Base-by-base conservation (phyloP, 148 eudicot genomes). In the Arbutus unedo region DNA sequence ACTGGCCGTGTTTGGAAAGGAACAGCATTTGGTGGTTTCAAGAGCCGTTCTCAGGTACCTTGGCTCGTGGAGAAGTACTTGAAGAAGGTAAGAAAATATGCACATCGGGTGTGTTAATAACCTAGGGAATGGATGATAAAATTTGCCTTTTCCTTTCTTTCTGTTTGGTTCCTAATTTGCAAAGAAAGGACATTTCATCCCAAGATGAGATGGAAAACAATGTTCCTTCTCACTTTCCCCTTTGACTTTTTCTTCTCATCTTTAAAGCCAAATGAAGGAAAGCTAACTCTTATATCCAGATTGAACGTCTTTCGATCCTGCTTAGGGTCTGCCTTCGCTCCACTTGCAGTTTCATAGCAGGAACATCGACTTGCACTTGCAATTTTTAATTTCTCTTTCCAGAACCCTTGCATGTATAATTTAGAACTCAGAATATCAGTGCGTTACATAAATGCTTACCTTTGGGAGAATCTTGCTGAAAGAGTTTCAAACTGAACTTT, bases 1-100 rank as follows among this genome's bases (percentile, higher is more conserved):
- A 96, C 98, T 50, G 98, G 98, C 44, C 98, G 98, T 83, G 98
- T 96, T 50, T 96, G 98, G 98, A 96, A 96, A 89, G 98, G 98
- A 82, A 96, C 98, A 14, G 98, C 98, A 41, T 96, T 95, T 90
- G 98, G 98, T 31, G 99, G 99, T 51, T 96, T 96, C 86, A 96
- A 96, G 93, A 96, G 99, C 87, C 97, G 99, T 15, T 94, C 99
- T 49, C 99, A 96, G 81, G 99, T 96, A 31, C 99, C 99, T 81
- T 94, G 95, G 98, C 99, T 96, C 5, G 98, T 96, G 19, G 98
- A 96, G 43, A 96, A 96, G 91, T 96, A 96, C 88, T 77, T 96
- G 93, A 96, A 93, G 87, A 96, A 94, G 94, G 99, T 87, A 84
- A 86, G 83, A 76, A 1, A 18, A 54, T 13, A 4, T 44, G 15